Base-by-base conservation (phyloP, 2,329 filamentous ascomycete genomes). In the Metarhizium guizhouense region DNA sequence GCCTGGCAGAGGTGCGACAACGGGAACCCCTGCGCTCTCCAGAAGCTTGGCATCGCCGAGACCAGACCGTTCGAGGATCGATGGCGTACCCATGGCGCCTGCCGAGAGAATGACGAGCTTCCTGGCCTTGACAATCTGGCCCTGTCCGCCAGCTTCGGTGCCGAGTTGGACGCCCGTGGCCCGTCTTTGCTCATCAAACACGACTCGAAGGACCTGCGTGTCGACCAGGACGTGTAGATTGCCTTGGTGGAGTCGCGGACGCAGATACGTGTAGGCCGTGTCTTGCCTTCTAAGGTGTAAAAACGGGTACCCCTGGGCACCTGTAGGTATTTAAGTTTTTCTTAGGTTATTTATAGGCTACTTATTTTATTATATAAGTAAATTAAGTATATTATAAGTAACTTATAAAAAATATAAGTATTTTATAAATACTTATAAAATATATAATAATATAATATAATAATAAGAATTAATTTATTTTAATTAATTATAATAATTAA, bases 131-230 rank as follows among this genome's bases (percentile, higher is more conserved):
- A 79, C 66, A 3, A 47, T 54, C 2, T 57, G 45, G 6, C 63
- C 66, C 2, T 65, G 61, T 0, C 76, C 76, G 69, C 68, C 14
- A 71, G 68, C 80, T 61, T 85, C 81, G 7, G 86, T 75, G 0
- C 81, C 83, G 3, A 70, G 68, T 5, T 47, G 7, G 43, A 47
- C 43, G 43, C 7, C 43, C 2, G 8, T n/a, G 43, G 8, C 16
- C 43, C 6, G 83, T 83, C 48, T 70, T 66, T 53, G 75, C 79
- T 72, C 75, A 36, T 83, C 78, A 53, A 84, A 78, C 1, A 83
- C 57, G 2, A 85, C 75, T 4, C 77, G 76, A 8, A 76, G 43
- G n/a, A 70, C 67, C 38, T 67, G 62, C 25, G 60, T 59, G 57
- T 70, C 64, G n/a, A 66, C 63, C 7, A 70, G 54, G 0, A 70